Evolutionary conservation across 352 stramenopile species (phyloP).

Genomic region (Globisporangium uncinulatum): DNA sequence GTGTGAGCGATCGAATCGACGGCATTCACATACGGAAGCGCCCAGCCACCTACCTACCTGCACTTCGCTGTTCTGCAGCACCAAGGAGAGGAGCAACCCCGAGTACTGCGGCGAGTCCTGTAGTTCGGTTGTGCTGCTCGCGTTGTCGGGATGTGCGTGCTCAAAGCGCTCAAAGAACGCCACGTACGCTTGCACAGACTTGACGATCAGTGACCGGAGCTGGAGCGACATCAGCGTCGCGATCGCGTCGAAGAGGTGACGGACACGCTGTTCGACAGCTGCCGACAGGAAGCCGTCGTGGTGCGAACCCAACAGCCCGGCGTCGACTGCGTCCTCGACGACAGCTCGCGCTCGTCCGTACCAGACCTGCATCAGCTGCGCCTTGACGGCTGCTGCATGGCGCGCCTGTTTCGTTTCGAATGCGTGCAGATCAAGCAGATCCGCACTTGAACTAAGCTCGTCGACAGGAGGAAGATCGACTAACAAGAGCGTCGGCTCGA

Average conservation of each 20-base stretch:
- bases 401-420: slow-evolving; percentile 56
- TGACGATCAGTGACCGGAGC: slow-evolving; percentile 53
- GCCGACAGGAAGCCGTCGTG: slow-evolving; percentile 7
- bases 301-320: slow-evolving; percentile 16
- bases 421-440: slow-evolving; percentile 31
- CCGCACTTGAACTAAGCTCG: slow-evolving; percentile 16
- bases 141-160: too few species aligned
- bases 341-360: slow-evolving; percentile 41
- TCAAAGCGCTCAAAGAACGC: slow-evolving; percentile 63
- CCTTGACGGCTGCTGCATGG: slow-evolving; percentile 36
- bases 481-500: slow-evolving; percentile 34
- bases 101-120: neutral
- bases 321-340: slow-evolving; percentile 30
- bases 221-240: slow-evolving; percentile 71
- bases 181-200: slow-evolving; percentile 58
- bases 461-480: slow-evolving; percentile 38
- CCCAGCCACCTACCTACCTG: neutral
- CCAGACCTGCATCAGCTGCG: slow-evolving; percentile 53
- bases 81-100: neutral
- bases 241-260: slow-evolving; percentile 59
- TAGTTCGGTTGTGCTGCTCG: neutral
- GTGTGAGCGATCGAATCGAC: too few species aligned
- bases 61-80: neutral
- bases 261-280: slow-evolving; percentile 19
- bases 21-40: neutral